Evolutionary conservation across 805 yeast species (phyloP).

Genomic region (Yamadazyma olivae): DNA sequence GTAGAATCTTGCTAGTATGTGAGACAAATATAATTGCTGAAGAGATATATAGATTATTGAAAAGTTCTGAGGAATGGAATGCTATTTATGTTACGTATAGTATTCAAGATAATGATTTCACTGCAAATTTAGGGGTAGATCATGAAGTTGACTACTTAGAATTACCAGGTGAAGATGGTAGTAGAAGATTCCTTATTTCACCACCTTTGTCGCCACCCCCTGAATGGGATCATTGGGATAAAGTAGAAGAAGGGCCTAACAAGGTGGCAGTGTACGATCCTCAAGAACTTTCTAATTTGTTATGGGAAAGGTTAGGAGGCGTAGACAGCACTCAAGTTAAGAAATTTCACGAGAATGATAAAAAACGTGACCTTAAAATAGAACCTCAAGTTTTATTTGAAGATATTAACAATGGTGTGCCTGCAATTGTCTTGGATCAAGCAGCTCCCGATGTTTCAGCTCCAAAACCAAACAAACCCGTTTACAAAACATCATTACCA

Average conservation of each 20-base stretch:
- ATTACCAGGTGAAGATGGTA: slow-evolving; percentile 37
- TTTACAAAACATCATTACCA: slow-evolving; percentile 36
- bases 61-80: slow-evolving; percentile 13
- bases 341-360: slow-evolving; percentile 17
- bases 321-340: slow-evolving; percentile 33
- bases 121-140: slow-evolving; percentile 8
- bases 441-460: slow-evolving; percentile 8
- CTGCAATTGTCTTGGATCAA: slow-evolving; percentile 39
- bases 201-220: slow-evolving; percentile 45
- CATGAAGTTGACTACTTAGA: slow-evolving; percentile 29
- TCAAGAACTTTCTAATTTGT: slow-evolving; percentile 37
- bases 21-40: slow-evolving; percentile 19
- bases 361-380: slow-evolving; percentile 17
- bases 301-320: slow-evolving; percentile 45
- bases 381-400: slow-evolving; percentile 37
- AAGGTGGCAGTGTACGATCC: slow-evolving; percentile 33
- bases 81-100: slow-evolving; percentile 25
- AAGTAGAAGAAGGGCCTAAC: slow-evolving; percentile 41
- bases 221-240: slow-evolving; percentile 43
- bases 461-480: slow-evolving; percentile 8
- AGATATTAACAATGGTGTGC: slow-evolving; percentile 35
- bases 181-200: slow-evolving; percentile 38
- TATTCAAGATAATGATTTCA: slow-evolving; percentile 29
- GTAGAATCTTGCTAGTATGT: slow-evolving; percentile 33
- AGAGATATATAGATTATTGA: slow-evolving; percentile 17